Evolutionary conservation across 2,329 filamentous ascomycete genomes (phyloP), one percentile per base, ranked within the genome.

Genomic region (Dothideomycetes sp.): DNA sequence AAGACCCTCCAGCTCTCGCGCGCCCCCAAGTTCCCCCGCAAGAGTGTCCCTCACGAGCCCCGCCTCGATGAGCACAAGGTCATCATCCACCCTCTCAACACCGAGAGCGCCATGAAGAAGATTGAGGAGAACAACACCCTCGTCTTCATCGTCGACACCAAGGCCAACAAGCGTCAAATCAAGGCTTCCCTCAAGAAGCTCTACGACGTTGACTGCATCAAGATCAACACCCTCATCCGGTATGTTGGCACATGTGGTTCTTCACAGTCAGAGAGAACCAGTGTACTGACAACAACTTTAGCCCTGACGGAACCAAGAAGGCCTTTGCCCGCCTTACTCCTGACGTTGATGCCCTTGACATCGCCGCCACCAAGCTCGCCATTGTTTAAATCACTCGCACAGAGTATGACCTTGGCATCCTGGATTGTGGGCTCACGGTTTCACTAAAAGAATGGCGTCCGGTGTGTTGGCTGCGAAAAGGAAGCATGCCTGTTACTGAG

Each of bases 61-160:
- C 84, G 87, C 58, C 84, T 98, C 61, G 91, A 98, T 72, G 84
- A 89, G 73, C 84, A 88, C 79, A 95, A 94, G 81, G 77, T 96
- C 66, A 83, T 98, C 68, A 75, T 96, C 63, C 86, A 95, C 80
- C 91, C 91, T 54, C 79, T 98, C 64, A 98, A 98, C 82, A 98
- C 91, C 47, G 91, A 98, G 83, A 91, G 83, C 63, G 91, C 93
- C 62, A 96, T 98, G 89, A 98, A 98, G 86, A 95, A 95, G 84
- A 95, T 98, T 58, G 91, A 98, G 78, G 91, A 98, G 83, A 88
- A 98, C 81, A 98, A 98, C 80, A 98, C 91, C 55, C 80, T 98
- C 38, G 59, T 62, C 47, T 61, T 62, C 51, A 61, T 62, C 45
- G 58, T 61, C 47, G 55, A 62, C 45, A 50, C 52, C 51, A 93